Percentiles rank a stretch among this genome's conserved stretches.
These are phyloP conservation scores for Albugo candida DNA, from an alignment of 352 stramenopile species.

Conservation along the genomic window DNA sequence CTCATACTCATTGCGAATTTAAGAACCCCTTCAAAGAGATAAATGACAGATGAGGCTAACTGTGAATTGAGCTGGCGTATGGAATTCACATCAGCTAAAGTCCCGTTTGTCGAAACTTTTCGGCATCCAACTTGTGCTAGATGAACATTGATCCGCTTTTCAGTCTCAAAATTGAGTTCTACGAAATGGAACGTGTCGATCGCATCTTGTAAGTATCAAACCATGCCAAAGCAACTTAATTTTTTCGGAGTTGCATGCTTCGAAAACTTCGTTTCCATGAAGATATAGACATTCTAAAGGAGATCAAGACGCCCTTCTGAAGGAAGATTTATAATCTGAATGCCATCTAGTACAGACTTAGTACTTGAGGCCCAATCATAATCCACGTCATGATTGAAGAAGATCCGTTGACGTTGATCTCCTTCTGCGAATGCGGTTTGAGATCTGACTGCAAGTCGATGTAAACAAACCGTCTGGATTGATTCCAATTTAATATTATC, in stretches of 20 bases:
- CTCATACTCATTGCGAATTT: slow-evolving; percentile 79
- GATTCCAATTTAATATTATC: slow-evolving; percentile 99
- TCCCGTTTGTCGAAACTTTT: slow-evolving; percentile 12
- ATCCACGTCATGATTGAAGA: slow-evolving; percentile 99
- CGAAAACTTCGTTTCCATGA: slow-evolving; percentile 99
- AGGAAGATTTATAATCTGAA: slow-evolving; percentile 96
- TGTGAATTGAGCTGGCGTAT: slow-evolving; percentile 30
- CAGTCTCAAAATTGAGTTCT: slow-evolving; percentile 37
- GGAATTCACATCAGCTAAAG: slow-evolving; percentile 39
- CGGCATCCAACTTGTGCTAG: slow-evolving; percentile 36
- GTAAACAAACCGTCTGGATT: slow-evolving; percentile 99
- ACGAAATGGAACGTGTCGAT: slow-evolving; percentile 86
- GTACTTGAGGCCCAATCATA: slow-evolving; percentile 99
- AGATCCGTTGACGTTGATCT: slow-evolving; percentile 93
- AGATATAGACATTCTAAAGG: slow-evolving; percentile 96
- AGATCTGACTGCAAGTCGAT: slow-evolving; percentile 85
- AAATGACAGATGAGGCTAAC: slow-evolving; percentile 22
- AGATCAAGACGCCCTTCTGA: slow-evolving; percentile 97
- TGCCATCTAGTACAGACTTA: slow-evolving; percentile 99
- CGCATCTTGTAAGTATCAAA: slow-evolving; percentile 97
- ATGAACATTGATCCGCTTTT: slow-evolving; percentile 19
- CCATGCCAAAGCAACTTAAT: slow-evolving; percentile 99
- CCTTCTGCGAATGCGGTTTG: slow-evolving; percentile 96
- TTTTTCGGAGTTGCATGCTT: slow-evolving; percentile 96
- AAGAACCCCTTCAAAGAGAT: slow-evolving; percentile 83